Evolutionary conservation across 1,284 basidiomycete genomes (phyloP).

Genomic region (Exsudoporus floridanus): DNA sequence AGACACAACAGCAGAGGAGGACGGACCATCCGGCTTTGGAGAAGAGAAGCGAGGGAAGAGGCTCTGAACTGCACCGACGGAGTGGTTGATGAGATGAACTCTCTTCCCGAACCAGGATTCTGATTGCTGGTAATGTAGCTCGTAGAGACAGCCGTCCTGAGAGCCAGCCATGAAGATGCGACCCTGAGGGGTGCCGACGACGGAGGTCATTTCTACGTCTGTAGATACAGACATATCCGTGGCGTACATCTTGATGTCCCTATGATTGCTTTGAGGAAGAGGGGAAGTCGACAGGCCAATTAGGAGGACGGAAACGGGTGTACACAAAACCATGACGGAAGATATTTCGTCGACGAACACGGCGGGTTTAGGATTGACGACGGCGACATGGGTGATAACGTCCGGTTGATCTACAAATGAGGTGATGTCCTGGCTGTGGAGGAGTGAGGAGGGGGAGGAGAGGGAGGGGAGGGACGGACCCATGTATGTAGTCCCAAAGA

Average conservation of each 20-base stretch:
- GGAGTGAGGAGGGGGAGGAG: constrained; percentile 4
- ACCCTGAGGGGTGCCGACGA: constrained; percentile 78
- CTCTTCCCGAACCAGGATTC: constrained; percentile 93
- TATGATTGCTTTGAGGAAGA: constrained; percentile 48
- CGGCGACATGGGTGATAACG: constrained; percentile 82
- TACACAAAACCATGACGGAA: constrained; percentile 88
- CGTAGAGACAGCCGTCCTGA: constrained; percentile 88
- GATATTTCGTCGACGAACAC: constrained; percentile 95
- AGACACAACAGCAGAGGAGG: not conserved
- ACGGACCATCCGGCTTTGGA: constrained; percentile 59
- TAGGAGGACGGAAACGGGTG: constrained; percentile 78
- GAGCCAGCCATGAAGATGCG: constrained; percentile 89
- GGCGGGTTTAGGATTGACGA: constrained; percentile 75
- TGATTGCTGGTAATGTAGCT: constrained; percentile 88
- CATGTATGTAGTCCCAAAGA: constrained; percentile 95
- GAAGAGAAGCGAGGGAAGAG: constrained; percentile 66
- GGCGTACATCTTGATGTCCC: constrained; percentile 86
- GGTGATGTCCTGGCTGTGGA: constrained; percentile 72
- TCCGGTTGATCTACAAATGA: constrained; percentile 93
- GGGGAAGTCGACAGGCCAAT: constrained; percentile 76
- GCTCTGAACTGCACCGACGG: constrained; percentile 71
- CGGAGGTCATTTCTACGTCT: constrained; percentile 82
- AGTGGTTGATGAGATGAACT: constrained; percentile 81
- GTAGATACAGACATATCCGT: constrained; percentile 82
- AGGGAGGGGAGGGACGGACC: constrained; percentile 48